Evolutionary conservation across 1,284 basidiomycete genomes (phyloP).

Genomic region (Tilletia setariae): DNA sequence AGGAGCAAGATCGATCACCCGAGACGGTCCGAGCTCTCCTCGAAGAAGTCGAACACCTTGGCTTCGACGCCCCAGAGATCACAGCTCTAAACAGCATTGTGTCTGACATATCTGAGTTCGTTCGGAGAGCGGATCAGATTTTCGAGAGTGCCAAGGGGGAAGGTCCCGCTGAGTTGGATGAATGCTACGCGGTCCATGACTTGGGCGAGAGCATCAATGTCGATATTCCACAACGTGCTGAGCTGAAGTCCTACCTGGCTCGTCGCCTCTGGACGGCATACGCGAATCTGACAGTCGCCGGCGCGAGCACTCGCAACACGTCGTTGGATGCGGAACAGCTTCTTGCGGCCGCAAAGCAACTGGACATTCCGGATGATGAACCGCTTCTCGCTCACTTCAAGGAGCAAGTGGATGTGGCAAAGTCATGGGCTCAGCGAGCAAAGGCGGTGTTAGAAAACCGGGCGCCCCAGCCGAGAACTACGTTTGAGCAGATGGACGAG

Average conservation of each 20-base stretch:
- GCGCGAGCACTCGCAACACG: constrained; percentile 31
- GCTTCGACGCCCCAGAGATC: constrained; percentile 76
- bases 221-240: constrained; percentile 68
- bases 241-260: constrained; percentile 72
- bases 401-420: constrained; percentile 27
- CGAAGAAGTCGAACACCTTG: constrained; percentile 69
- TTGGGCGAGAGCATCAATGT: constrained; percentile 73
- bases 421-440: constrained; percentile 31
- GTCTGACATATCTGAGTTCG: constrained; percentile 66
- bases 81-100: constrained; percentile 62
- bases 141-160: constrained; percentile 23
- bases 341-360: constrained; percentile 66
- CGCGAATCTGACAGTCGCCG: constrained; percentile 49
- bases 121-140: constrained; percentile 59
- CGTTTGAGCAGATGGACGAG: constrained; percentile 4
- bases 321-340: constrained; percentile 62
- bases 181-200: constrained; percentile 67
- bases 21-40: constrained; percentile 68
- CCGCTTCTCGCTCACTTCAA: constrained; percentile 27
- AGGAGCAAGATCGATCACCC: constrained; percentile 57
- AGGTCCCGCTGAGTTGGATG: constrained; percentile 56
- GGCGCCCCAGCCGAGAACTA: constrained; percentile 18
- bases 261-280: constrained; percentile 65
- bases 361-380: constrained; percentile 59
- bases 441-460: constrained; percentile 19